Base-by-base conservation (phyloP, 1,284 basidiomycete species). In the Cutaneotrichosporon sp. region DNA sequence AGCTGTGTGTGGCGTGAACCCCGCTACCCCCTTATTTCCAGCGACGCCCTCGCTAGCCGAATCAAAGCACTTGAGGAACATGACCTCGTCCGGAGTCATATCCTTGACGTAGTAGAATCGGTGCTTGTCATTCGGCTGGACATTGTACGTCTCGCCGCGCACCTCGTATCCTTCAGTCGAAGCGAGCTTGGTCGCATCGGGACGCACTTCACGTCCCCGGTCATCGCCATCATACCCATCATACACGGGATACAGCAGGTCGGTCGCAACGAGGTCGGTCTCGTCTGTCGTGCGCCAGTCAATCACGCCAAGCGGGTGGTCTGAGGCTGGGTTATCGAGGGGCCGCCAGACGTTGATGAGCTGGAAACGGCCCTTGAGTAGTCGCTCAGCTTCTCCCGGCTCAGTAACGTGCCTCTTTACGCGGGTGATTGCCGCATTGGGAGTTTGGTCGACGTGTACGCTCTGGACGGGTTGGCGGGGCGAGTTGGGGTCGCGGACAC, bases 291-390 rank as follows among this genome's bases (percentile, higher is more conserved):
- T 58, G 22, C 67, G 67, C 65, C 64, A 65, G 65, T 69, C 67
- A 10, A 65, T 58, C 9, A 69, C 64, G 21, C 60, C 67, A 5
- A 69, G 58, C 0, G 67, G 67, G 50, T 53, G 53, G 47, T 69
- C 67, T 14, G 38, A 26, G 30, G 65, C 64, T 3, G 58, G 42
- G 47, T 66, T 60, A 0, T 55, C 64, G 16, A 69, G 60, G 13
- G 67, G 67, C 0, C 67, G 64, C 67, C 67, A 69, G 21, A 69
- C 67, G 56, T 69, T 69, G 62, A 69, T 69, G 40, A 69, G 64
- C 62, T 69, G 67, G 62, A 58, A 64, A 18, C 65, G 62, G 36
- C 63, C 58, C 55, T 64, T 52, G 22, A 69, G 63, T 6, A 69
- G 58, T 31, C 55, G 60, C 21, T 69, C 67, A 11, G 62, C 67